Conservation (phyloP, 495 filamentous ascomycete genomes). For the Aspergillus coremiiformis region DNA sequence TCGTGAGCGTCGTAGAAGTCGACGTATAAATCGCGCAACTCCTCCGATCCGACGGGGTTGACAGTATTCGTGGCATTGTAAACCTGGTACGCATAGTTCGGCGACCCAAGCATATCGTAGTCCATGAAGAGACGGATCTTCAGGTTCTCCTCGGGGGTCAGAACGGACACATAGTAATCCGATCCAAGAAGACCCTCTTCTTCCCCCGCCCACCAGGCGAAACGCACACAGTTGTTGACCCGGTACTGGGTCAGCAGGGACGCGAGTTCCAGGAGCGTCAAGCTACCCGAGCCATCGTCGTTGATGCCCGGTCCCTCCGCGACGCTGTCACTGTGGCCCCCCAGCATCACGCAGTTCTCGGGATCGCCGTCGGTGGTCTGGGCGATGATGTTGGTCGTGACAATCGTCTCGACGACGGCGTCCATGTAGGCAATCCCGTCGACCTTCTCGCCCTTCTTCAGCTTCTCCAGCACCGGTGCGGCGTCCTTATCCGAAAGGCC, state of each 20-base stretch:
- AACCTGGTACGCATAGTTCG: conserved; percentile 58
- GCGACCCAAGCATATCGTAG: conserved; percentile 68
- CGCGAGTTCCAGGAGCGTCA: conserved; percentile 56
- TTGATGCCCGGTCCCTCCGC: conserved; percentile 54
- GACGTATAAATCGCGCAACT: conserved; percentile 55
- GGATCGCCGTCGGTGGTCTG: conserved; percentile 55
- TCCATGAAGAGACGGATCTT: conserved; percentile 63
- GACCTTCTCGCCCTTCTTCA: conserved; percentile 40
- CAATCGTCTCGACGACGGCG: conserved; percentile 35
- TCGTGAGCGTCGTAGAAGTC: conserved; percentile 43
- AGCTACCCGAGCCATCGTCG: conserved; percentile 58
- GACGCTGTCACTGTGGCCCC: conserved; percentile 63
- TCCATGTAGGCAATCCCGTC: conserved; percentile 50
- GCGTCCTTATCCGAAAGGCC: conserved; percentile 47
- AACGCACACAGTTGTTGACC: conserved; percentile 59
- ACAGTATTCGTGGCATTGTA: conserved; percentile 57
- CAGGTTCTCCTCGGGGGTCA: conserved; percentile 40
- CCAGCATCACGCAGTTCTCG: conserved; percentile 53
- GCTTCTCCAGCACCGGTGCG: conserved; percentile 36
- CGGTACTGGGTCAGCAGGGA: conserved; percentile 48
- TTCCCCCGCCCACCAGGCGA: conserved; percentile 62
- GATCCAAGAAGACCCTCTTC: conserved; percentile 56
- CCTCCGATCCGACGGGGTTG: conserved; percentile 55
- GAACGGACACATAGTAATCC: conserved; percentile 46
- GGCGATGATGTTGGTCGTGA: conserved; percentile 56